Evolutionary conservation across 768 basidiomycete species (phyloP).

Genomic region (Auricularia auricula-judae): DNA sequence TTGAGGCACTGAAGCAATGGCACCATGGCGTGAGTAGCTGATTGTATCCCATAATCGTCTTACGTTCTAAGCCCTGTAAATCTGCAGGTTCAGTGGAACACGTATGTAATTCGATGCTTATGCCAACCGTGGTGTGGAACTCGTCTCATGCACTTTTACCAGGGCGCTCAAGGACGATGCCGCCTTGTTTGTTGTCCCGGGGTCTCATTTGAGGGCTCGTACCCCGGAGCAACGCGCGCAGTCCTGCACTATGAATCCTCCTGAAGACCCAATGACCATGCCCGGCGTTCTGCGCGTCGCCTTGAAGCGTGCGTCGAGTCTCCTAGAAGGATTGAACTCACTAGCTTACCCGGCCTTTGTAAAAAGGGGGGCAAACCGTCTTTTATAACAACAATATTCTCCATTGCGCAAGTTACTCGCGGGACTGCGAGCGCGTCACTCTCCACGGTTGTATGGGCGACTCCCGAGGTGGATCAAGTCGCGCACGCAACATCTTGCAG

Average conservation of each 20-base stretch:
- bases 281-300: conserved; percentile 48
- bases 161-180: conserved; percentile 60
- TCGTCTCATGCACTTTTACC: not conserved
- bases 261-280: conserved; percentile 53
- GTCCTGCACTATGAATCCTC: conserved; percentile 41
- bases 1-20: conserved; percentile 42
- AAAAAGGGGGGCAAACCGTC: conserved; percentile 57
- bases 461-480: conserved; percentile 43
- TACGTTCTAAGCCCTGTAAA: not conserved
- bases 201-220: conserved; percentile 48
- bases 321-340: not conserved
- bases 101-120: conserved; percentile 32
- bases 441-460: conserved; percentile 63
- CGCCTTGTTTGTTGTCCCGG: conserved; percentile 62
- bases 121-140: not conserved
- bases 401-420: conserved; percentile 58
- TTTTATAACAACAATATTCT: conserved; percentile 76
- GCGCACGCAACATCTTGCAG: conserved; percentile 66
- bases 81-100: conserved; percentile 70
- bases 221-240: conserved; percentile 45
- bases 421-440: conserved; percentile 41
- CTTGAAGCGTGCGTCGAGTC: conserved; percentile 36
- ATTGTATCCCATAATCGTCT: not conserved
- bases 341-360: not conserved
- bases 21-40: conserved; percentile 50